Percentiles rank a stretch among this genome's conserved stretches.
phyloP scores from a whole-genome alignment of 345 rosid genomes.

The Dimocarpus longan region DNA sequence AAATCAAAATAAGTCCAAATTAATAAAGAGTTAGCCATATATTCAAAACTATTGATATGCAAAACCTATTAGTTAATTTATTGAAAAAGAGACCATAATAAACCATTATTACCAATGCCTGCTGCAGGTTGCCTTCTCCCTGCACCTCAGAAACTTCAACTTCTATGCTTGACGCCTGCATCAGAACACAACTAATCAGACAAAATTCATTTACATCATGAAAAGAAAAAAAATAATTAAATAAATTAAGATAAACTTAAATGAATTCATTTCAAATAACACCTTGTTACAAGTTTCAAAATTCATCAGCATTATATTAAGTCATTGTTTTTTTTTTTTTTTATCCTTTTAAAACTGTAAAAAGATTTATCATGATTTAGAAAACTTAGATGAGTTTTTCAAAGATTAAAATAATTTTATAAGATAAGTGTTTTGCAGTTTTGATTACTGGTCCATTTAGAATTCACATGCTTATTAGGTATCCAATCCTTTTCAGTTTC shows the following conservation, averaged over 20 bases:
- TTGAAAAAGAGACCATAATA: background rate
- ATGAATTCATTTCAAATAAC: background rate
- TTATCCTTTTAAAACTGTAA: no score
- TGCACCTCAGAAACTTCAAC: constrained; percentile 3
- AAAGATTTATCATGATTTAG: no score
- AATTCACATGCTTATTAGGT: background rate
- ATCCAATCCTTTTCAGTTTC: background rate
- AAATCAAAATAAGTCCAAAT: background rate
- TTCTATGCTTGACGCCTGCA: constrained; percentile 8
- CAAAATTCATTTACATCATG: background rate
- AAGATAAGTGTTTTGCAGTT: no score
- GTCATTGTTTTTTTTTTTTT: no score
- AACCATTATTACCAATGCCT: constrained; percentile 20
- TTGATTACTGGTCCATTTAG: no score
- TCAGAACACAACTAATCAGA: background rate
- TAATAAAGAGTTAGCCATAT: background rate
- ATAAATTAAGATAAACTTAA: background rate
- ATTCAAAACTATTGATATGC: background rate
- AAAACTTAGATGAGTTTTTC: background rate
- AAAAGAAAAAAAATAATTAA: background rate
- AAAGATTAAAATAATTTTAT: no score
- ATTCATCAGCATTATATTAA: no score
- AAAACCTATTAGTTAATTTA: background rate
- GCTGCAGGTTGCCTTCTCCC: constrained; percentile 3
- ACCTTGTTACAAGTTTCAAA: no score